Evolutionary conservation across 192 early-diverging fungal genomes (phyloP), one percentile per base, ranked within the genome.

Genomic region (Podila epigama): DNA sequence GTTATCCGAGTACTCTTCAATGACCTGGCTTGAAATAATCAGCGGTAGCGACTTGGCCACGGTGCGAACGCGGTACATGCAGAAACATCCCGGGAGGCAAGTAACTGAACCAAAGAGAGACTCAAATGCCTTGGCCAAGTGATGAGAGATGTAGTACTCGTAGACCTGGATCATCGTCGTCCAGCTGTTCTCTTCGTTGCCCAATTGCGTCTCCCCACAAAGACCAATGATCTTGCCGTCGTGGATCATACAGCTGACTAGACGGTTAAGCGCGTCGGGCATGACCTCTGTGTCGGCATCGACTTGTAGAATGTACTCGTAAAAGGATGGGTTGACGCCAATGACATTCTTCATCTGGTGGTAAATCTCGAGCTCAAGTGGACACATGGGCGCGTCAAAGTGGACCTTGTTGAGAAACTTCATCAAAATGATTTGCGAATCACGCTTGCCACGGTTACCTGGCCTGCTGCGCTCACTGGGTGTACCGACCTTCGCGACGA

Each of bases 81-180:
- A 91, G 86, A 94, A 94, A 81, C 92, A 94, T 28, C 92, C 92
- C 8, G 92, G 92, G 31, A 94, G 69, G 81, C 92, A 94, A 0
- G 92, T 94, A 27, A 94, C 92, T 4, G 89, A 89, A 11, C 92
- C 92, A 81, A 93, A 92, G 54, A 92, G 80, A 16, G 91, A 92
- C 75, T 92, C 92, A 39, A 93, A 93, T 1, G 92, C 91, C 81
- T 97, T 97, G 51, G 95, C 88, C 69, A 97, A 84, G 78, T 97
- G 93, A 83, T 97, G 96, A 25, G 90, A 92, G 66, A 93, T 93
- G 60, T 91, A 95, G 83, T 95, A 95, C 83, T 95, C 93, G 79
- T 94, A 95, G 15, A 98, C 96, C 68, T 97, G 97, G 70, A 97
- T 97, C 95, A 97, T 97, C 20, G 96, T 96, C 31, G 92, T 93